Evolutionary conservation across 2,329 filamentous ascomycete genomes (phyloP).

Genomic region (Chaetomium olivaceum): DNA sequence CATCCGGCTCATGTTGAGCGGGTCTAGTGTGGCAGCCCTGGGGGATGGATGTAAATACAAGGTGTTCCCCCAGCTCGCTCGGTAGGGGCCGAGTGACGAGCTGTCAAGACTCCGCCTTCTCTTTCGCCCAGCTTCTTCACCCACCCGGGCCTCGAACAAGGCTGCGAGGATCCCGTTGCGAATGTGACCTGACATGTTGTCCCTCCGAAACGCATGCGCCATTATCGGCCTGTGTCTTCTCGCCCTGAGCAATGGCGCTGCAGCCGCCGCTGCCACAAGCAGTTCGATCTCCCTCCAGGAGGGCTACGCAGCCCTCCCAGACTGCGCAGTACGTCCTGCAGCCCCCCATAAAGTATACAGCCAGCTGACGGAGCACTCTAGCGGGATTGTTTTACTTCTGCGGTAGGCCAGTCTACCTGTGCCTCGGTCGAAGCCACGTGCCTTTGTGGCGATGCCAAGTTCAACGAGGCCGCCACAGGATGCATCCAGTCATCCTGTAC

Average conservation of each 20-base stretch:
- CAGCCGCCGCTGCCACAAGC: background rate
- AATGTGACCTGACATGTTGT: constrained; percentile 25
- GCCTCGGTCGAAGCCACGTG: constrained; percentile 27
- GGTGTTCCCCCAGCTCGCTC: background rate
- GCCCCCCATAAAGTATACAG: background rate
- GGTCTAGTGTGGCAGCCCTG: background rate
- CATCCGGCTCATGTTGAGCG: background rate
- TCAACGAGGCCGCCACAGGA: constrained; percentile 32
- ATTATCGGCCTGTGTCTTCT: constrained; percentile 26
- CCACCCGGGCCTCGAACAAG: constrained; percentile 5
- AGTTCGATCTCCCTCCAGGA: constrained; percentile 16
- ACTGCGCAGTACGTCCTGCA: constrained; percentile 22
- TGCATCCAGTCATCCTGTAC: constrained; percentile 24
- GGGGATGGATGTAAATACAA: constrained; percentile 16
- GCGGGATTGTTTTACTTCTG: background rate
- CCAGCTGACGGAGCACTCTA: constrained; percentile 3
- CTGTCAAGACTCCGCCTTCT: background rate
- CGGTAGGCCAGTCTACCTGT: constrained; percentile 9
- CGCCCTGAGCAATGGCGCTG: constrained; percentile 8
- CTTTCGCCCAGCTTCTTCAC: background rate
- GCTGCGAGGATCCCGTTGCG: constrained; percentile 7
- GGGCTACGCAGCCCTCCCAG: constrained; percentile 10
- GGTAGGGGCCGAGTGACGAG: background rate
- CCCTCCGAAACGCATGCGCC: constrained; percentile 17
- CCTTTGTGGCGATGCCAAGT: constrained; percentile 38